These are phyloP conservation scores for Chrysochromulina tobinii DNA, from an alignment of 78 protist species.

Conservation along the genomic window DNA sequence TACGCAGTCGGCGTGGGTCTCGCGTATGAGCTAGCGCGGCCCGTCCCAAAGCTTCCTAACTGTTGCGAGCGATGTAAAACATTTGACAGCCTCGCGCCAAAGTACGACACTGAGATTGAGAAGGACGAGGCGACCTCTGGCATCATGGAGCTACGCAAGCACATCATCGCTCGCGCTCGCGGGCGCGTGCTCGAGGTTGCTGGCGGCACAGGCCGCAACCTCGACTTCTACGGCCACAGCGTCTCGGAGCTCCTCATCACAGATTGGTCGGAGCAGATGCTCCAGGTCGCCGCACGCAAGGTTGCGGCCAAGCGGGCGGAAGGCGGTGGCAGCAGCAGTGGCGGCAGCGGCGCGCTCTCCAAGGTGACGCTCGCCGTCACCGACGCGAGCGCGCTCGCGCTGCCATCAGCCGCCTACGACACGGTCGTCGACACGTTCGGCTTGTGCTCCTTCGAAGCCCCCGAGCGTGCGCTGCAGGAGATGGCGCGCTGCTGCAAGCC, in stretches of 20 bases:
- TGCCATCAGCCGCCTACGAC: not conserved
- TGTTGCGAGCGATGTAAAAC: not conserved
- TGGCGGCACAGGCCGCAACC: not conserved
- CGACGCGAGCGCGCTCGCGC: not conserved
- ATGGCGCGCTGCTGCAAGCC: slow-evolving; percentile 2
- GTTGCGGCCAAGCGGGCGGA: not conserved
- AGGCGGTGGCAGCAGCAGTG: too few species aligned
- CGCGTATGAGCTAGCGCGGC: not conserved
- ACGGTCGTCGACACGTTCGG: not conserved
- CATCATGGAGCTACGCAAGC: not conserved
- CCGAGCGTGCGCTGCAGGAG: not conserved
- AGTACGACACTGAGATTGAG: not conserved
- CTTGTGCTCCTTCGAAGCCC: not conserved
- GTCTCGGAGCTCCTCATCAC: not conserved
- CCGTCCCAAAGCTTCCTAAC: not conserved
- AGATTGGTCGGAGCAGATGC: not conserved
- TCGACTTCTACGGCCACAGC: not conserved
- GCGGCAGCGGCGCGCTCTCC: too few species aligned
- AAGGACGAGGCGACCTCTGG: not conserved
- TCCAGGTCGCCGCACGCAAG: not conserved
- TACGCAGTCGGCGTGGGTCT: not conserved
- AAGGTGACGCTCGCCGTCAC: too few species aligned
- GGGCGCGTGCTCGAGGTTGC: slow-evolving; percentile 10
- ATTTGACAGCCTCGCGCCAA: not conserved
- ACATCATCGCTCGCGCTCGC: not conserved